Conservation (phyloP, 495 filamentous ascomycete genomes). For the Cercophora scortea region DNA sequence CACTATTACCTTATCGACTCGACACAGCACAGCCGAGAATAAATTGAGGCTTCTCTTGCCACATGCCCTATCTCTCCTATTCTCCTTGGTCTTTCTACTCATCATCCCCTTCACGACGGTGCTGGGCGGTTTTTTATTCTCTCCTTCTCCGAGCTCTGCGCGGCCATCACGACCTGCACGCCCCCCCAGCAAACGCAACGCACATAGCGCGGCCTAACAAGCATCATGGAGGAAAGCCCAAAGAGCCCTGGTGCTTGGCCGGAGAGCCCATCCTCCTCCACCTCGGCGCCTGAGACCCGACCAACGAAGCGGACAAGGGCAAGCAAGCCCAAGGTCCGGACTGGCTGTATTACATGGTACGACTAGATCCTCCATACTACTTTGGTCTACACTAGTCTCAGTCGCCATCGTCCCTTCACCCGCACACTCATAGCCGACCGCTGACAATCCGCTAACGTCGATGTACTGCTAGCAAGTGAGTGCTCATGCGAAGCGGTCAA, state of each 20-base stretch:
- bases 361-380: not conserved
- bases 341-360: slow-evolving; percentile 19
- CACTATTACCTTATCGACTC: too few species aligned
- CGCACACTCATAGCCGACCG: not conserved
- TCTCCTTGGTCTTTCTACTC: too few species aligned
- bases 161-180: too few species aligned
- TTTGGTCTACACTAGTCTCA: not conserved
- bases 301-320: slow-evolving; percentile 22
- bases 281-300: not conserved
- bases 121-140: too few species aligned
- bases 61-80: too few species aligned
- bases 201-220: not conserved
- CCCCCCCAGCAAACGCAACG: too few species aligned
- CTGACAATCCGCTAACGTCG: not conserved
- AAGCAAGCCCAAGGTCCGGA: too few species aligned
- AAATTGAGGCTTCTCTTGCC: too few species aligned
- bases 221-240: not conserved
- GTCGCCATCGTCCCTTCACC: too few species aligned
- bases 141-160: too few species aligned
- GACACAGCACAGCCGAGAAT: too few species aligned
- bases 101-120: too few species aligned
- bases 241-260: not conserved
- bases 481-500: not conserved
- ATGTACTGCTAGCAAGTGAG: not conserved
- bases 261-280: slow-evolving; percentile 9